phyloP scores from a whole-genome alignment of 2,329 filamentous ascomycete species.

The Dactylonectria estremocensis region DNA sequence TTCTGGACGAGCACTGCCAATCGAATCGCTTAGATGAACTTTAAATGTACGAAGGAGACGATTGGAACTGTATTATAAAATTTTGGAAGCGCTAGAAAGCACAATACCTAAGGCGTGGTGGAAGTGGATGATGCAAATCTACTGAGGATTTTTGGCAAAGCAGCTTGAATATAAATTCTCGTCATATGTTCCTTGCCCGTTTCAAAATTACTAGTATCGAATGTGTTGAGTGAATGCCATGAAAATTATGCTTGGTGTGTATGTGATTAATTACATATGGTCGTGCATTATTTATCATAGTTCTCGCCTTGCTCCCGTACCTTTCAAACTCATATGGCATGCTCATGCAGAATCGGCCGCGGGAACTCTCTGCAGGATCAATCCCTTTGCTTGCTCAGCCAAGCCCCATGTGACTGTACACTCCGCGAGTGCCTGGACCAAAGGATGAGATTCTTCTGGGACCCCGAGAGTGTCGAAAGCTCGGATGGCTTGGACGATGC shows the following conservation, averaged over 20 bases:
- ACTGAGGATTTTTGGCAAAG: too few species aligned
- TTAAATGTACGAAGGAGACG: neutral
- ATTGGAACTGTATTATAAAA: neutral
- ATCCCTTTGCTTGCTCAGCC: constrained; percentile 12
- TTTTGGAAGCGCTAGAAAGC: too few species aligned
- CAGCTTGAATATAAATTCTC: too few species aligned
- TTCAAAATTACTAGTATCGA: too few species aligned
- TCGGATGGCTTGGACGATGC: constrained; percentile 41
- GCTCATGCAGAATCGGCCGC: neutral
- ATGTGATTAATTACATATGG: too few species aligned
- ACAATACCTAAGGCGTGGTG: too few species aligned
- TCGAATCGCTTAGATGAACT: neutral
- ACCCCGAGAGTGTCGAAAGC: constrained; percentile 21
- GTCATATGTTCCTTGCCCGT: too few species aligned
- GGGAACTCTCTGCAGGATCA: neutral
- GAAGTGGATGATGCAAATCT: neutral
- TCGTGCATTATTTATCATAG: too few species aligned
- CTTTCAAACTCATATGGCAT: too few species aligned
- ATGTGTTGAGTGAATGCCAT: too few species aligned
- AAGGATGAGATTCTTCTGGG: constrained; percentile 11
- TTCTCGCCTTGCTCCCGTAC: too few species aligned
- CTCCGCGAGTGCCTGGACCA: constrained; percentile 28
- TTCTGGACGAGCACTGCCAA: constrained; percentile 26
- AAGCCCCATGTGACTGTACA: constrained; percentile 29
- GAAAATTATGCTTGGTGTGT: too few species aligned